Conservation (phyloP, 306 rosid genomes). For the Neltuma alba region DNA sequence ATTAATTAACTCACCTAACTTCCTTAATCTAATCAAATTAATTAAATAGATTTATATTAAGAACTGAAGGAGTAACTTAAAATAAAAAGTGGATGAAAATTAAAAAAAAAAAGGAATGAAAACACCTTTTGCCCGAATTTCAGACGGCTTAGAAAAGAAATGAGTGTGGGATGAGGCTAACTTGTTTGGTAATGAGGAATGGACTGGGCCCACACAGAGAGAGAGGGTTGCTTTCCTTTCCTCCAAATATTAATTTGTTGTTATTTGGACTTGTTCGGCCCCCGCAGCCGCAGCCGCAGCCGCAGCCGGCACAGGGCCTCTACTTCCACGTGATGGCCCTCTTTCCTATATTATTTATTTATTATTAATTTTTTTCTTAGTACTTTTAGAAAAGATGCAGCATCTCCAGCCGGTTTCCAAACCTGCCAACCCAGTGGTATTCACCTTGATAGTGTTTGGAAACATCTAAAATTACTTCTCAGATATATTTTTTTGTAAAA, state of each 20-base stretch:
- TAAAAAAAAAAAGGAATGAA: too few species aligned
- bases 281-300: constrained; percentile 8
- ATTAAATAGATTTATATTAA: too few species aligned
- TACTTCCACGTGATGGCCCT: neutral
- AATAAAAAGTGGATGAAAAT: too few species aligned
- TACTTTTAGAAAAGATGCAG: neutral
- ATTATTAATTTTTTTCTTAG: neutral
- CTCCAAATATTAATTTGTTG: neutral
- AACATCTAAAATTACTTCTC: too few species aligned
- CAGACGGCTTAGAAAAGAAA: neutral
- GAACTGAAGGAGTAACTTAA: too few species aligned
- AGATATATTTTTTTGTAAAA: too few species aligned
- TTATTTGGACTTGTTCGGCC: neutral
- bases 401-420: neutral
- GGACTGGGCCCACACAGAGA: constrained; percentile 8
- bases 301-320: neutral
- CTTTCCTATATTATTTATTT: neutral
- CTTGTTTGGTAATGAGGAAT: neutral
- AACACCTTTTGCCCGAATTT: too few species aligned
- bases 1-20: too few species aligned
- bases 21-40: too few species aligned
- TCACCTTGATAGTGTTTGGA: too few species aligned
- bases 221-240: too few species aligned
- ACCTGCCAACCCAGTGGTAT: too few species aligned
- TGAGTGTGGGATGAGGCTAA: neutral